A percentile compares a stretch with the other conserved stretches of the same genome.
Evolutionary conservation across 164 flowering plant genomes (phyloP).

Genomic region (Macadamia tetraphylla): DNA sequence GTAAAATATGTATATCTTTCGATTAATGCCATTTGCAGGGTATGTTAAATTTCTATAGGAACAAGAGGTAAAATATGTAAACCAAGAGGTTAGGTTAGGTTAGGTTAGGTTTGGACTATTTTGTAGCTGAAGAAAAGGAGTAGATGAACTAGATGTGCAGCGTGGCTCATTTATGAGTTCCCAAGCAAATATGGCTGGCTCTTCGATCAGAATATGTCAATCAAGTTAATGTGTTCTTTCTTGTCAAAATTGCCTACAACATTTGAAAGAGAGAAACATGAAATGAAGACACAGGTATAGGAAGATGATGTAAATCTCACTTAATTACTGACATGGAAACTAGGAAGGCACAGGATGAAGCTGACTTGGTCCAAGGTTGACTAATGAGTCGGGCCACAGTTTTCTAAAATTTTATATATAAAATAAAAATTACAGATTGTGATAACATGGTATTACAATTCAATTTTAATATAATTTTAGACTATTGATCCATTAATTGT

Average conservation of each 20-base stretch:
- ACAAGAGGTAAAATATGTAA: not conserved
- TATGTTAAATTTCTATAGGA: not conserved
- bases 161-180: slow-evolving; percentile 73
- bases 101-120: not conserved
- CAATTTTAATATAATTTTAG: no score
- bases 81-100: not conserved
- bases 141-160: slow-evolving; percentile 42
- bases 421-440: no score
- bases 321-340: no score
- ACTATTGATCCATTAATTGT: no score
- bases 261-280: slow-evolving; percentile 8
- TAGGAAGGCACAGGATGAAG: not conserved
- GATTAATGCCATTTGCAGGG: not conserved
- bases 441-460: no score
- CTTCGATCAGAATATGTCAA: slow-evolving; percentile 40
- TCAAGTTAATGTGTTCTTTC: slow-evolving; percentile 47
- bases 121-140: slow-evolving; percentile 47
- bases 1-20: not conserved
- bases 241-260: slow-evolving; percentile 43
- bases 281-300: not conserved
- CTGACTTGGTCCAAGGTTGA: not conserved
- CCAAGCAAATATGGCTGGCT: slow-evolving; percentile 72
- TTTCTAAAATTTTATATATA: no score
- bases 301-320: no score
- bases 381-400: no score